Conservation (phyloP, 441 rosid genomes). For the Pelargonium australe region DNA sequence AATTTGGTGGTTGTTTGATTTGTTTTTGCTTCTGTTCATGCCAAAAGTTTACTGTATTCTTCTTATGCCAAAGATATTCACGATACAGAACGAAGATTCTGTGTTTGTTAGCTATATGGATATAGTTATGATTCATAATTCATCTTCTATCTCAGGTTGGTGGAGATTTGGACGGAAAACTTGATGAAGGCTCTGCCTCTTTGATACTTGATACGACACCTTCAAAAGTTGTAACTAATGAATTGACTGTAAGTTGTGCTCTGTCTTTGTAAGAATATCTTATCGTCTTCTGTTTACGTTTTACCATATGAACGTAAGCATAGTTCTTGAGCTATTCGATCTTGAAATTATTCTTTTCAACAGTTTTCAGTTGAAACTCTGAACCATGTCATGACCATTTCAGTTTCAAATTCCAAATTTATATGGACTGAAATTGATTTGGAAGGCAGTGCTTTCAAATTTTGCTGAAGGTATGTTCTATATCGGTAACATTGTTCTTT, state of each 20-base stretch:
- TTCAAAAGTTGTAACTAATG: slow-evolving; percentile 88
- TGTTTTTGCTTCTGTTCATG: not conserved
- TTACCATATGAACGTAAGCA: too few species aligned
- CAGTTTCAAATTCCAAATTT: too few species aligned
- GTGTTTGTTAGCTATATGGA: not conserved
- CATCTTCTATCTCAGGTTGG: slow-evolving; percentile 49
- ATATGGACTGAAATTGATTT: too few species aligned
- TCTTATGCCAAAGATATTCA: not conserved
- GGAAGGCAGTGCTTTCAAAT: too few species aligned
- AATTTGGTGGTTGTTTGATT: not conserved
- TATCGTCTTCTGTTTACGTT: not conserved
- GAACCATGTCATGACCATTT: too few species aligned
- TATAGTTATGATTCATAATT: slow-evolving; percentile 11
- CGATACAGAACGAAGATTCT: not conserved
- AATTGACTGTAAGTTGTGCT: slow-evolving; percentile 71
- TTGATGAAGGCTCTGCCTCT: slow-evolving; percentile 88
- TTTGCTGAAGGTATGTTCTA: slow-evolving; percentile 18
- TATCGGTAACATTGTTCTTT: slow-evolving; percentile 14
- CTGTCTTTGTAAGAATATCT: not conserved
- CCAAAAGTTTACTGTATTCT: not conserved
- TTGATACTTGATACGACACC: slow-evolving; percentile 87
- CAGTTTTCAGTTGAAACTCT: too few species aligned
- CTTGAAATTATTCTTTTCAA: too few species aligned
- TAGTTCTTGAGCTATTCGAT: too few species aligned
- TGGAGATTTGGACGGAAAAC: slow-evolving; percentile 69